phyloP scores from a whole-genome alignment of 108 stramenopile genomes.

The Parietichytrium sp. region DNA sequence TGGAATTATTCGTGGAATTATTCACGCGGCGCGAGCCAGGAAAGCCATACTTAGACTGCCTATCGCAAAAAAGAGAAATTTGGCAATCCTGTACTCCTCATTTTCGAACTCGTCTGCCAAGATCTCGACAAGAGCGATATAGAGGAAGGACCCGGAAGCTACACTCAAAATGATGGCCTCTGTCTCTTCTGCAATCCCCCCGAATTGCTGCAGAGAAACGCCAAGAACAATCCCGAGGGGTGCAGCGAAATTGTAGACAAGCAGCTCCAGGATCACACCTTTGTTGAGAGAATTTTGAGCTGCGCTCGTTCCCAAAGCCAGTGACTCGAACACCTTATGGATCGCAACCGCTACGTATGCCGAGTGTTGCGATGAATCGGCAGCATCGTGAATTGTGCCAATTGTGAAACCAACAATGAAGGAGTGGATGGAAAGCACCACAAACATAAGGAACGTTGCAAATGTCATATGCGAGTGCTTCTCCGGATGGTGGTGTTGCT shows the following conservation, averaged over 20 bases:
- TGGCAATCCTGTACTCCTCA: slow-evolving; percentile 34
- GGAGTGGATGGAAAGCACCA: slow-evolving; percentile 24
- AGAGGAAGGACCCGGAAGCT: slow-evolving; percentile 16
- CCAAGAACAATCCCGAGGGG: not conserved
- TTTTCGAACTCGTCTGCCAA: slow-evolving; percentile 21
- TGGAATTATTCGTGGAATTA: too few species aligned
- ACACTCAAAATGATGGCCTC: slow-evolving; percentile 3
- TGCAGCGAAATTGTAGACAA: slow-evolving; percentile 4
- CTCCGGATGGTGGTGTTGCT: not conserved
- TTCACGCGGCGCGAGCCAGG: slow-evolving; percentile 18
- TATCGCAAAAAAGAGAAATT: not conserved
- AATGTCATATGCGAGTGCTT: slow-evolving; percentile 28
- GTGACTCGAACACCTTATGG: slow-evolving; percentile 33
- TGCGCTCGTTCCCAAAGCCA: not conserved
- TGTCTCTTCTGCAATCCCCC: not conserved
- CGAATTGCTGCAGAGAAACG: too few species aligned
- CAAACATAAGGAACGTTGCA: slow-evolving; percentile 35
- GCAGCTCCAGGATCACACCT: not conserved
- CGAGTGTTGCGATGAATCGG: not conserved
- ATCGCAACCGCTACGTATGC: not conserved
- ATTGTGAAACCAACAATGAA: slow-evolving; percentile 15
- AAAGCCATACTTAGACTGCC: not conserved
- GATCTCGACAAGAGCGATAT: slow-evolving; percentile 24
- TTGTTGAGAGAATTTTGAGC: not conserved
- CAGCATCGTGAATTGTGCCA: not conserved